Percentiles rank a stretch among this genome's conserved stretches.
Conservation (phyloP, 805 yeast species). For the Schizosaccharomyces octosporus region DNA sequence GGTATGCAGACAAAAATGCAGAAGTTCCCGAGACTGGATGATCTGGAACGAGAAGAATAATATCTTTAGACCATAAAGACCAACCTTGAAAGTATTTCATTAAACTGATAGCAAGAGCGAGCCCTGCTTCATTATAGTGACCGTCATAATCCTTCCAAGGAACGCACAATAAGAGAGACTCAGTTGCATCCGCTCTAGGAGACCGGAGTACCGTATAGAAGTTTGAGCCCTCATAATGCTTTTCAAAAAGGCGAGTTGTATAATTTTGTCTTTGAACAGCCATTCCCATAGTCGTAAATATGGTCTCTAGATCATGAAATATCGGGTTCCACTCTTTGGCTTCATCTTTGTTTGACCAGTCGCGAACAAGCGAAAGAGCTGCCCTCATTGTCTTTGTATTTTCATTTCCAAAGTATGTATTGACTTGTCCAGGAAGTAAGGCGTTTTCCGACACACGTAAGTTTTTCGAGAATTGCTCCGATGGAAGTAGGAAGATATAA, state of each 20-base stretch:
- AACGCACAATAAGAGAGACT: constrained; percentile 70
- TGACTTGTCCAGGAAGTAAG: constrained; percentile 86
- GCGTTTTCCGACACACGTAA: constrained; percentile 93
- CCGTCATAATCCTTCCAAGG: constrained; percentile 32
- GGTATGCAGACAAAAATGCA: constrained; percentile 86
- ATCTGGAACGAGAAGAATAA: constrained; percentile 61
- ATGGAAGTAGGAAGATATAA: constrained; percentile 40
- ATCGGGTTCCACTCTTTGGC: constrained; percentile 31
- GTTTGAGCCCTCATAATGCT: constrained; percentile 18
- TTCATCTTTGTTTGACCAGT: neutral
- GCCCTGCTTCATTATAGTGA: constrained; percentile 47
- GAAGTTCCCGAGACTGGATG: constrained; percentile 45
- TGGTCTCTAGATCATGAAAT: constrained; percentile 15
- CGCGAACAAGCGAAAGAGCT: neutral
- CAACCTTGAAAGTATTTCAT: constrained; percentile 61
- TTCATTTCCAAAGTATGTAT: constrained; percentile 69
- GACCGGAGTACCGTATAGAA: constrained; percentile 72
- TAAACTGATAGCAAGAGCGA: constrained; percentile 44
- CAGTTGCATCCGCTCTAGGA: constrained; percentile 89
- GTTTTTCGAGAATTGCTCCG: constrained; percentile 55
- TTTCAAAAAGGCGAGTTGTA: constrained; percentile 18
- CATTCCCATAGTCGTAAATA: constrained; percentile 11
- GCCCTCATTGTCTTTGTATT: constrained; percentile 19
- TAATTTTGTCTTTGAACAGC: constrained; percentile 48
- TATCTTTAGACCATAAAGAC: constrained; percentile 89